These are phyloP conservation scores for Lachnellula hyalina DNA, from an alignment of 2,329 filamentous ascomycete genomes.

Conservation along the genomic window DNA sequence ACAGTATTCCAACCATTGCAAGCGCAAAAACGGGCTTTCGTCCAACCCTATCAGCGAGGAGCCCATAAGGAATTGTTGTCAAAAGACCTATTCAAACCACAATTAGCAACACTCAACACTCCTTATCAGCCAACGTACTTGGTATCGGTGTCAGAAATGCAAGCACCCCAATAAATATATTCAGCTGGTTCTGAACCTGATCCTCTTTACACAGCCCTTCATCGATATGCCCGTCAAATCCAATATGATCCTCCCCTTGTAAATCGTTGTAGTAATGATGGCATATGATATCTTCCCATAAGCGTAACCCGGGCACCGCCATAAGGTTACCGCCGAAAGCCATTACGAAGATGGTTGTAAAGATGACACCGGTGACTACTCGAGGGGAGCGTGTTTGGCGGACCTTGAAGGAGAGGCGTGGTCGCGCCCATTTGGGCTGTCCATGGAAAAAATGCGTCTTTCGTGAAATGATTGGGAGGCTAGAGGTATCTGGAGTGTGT, in stretches of 20 bases:
- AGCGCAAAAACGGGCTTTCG: slow-evolving; percentile 14
- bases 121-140: slow-evolving; percentile 16
- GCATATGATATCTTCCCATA: slow-evolving; percentile 38
- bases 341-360: slow-evolving; percentile 29
- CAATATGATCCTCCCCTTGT: slow-evolving; percentile 19
- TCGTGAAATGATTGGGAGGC: neutral
- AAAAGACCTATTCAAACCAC: slow-evolving; percentile 24
- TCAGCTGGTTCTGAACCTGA: slow-evolving; percentile 34
- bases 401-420: neutral
- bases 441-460: neutral
- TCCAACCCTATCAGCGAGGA: slow-evolving; percentile 33
- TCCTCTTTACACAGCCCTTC: slow-evolving; percentile 35
- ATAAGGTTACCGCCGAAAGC: slow-evolving; percentile 29
- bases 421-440: neutral
- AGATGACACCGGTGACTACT: slow-evolving; percentile 31
- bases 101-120: neutral
- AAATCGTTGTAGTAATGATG: slow-evolving; percentile 33
- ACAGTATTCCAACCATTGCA: slow-evolving; percentile 28
- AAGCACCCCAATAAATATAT: slow-evolving; percentile 32
- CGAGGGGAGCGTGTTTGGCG: slow-evolving; percentile 20
- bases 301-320: slow-evolving; percentile 32
- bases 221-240: slow-evolving; percentile 27
- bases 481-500: neutral
- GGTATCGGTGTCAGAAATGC: slow-evolving; percentile 30
- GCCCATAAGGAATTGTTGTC: slow-evolving; percentile 35